Evolutionary conservation across 805 yeast species (phyloP), one percentile per base, ranked within the genome.

Genomic region (Schwanniomyces occidentalis): DNA sequence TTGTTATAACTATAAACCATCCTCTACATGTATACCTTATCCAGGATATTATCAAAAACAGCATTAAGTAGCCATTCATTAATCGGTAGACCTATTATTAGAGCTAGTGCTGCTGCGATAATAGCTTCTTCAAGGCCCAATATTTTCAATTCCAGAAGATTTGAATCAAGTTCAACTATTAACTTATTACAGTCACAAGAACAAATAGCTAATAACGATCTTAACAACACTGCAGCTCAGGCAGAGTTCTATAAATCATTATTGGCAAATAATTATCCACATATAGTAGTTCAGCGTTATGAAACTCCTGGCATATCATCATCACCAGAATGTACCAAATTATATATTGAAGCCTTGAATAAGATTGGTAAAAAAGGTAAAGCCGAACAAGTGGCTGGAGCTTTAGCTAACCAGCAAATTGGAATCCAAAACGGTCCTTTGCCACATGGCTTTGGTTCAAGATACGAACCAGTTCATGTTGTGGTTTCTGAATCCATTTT

Each of bases 231-330:
- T 1, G 63, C 56, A 4, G 69, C 76, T 5, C 99, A 93, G 63
- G 90, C 95, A 2, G 82, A 78, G 37, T 91, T 93, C 52, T 93
- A 93, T 65, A 75, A 76, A 42, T 71, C 79, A 9, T 68, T 93
- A 30, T 60, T 93, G 44, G 76, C 76, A 38, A 75, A 91, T 36
- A 85, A 86, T 62, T 93, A 88, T 56, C 98, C 99, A n/a, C 95
- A 89, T 51, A 82, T 91, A 35, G 96, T 93, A 5, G 88, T 91
- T n/a, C 83, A 93, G 38, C 76, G 99, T 40, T 95, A 77, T 57
- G 98, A 95, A 58, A 85, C 95, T 6, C 85, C 93, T 0, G 96
- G 96, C n/a, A 86, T 93, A 35, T 93, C 95, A 7, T 67, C 82
- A 8, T 81, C 85, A 37, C 73, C 78, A 2, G 95, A 85, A 44